These are phyloP conservation scores for Cladobotryum protrusum DNA, from an alignment of 2,329 filamentous ascomycete genomes.

Conservation along the genomic window DNA sequence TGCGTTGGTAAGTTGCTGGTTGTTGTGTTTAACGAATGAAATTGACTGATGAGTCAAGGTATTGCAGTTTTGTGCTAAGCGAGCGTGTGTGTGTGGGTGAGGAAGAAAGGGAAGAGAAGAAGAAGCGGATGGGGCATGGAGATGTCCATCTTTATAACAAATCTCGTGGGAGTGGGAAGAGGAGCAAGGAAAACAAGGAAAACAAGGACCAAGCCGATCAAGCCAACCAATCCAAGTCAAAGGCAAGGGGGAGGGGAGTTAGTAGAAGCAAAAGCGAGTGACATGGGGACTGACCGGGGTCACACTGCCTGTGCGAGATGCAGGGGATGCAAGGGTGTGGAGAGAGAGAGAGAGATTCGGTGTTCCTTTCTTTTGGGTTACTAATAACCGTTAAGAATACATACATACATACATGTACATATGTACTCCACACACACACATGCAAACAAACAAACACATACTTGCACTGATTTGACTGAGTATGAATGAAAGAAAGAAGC, in stretches of 20 bases:
- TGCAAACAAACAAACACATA: too few relatives aligned
- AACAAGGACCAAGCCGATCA: background rate
- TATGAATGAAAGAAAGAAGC: too few relatives aligned
- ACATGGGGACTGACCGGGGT: background rate
- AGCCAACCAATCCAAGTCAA: background rate
- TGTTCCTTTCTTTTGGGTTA: too few relatives aligned
- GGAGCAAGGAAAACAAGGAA: slow-evolving; percentile 5
- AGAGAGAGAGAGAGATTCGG: too few relatives aligned
- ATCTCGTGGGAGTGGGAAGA: slow-evolving; percentile 15
- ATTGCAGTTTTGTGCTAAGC: slow-evolving; percentile 31
- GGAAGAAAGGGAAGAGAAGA: slow-evolving; percentile 30
- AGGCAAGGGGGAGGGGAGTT: slow-evolving; percentile 1
- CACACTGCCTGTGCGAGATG: slow-evolving; percentile 2
- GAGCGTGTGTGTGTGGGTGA: slow-evolving; percentile 45
- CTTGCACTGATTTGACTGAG: too few relatives aligned
- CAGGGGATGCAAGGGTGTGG: background rate
- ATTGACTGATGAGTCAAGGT: slow-evolving; percentile 50
- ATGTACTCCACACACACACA: too few relatives aligned
- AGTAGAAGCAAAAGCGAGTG: too few relatives aligned
- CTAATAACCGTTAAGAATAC: too few relatives aligned
- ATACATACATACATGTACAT: too few relatives aligned
- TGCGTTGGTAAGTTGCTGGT: slow-evolving; percentile 12
- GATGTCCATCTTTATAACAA: slow-evolving; percentile 46
- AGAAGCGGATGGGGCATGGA: slow-evolving; percentile 26
- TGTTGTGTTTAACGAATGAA: slow-evolving; percentile 46